Evolutionary conservation across 1,284 basidiomycete species (phyloP), one percentile per base, ranked within the genome.

Genomic region (Coniferiporia weirii): DNA sequence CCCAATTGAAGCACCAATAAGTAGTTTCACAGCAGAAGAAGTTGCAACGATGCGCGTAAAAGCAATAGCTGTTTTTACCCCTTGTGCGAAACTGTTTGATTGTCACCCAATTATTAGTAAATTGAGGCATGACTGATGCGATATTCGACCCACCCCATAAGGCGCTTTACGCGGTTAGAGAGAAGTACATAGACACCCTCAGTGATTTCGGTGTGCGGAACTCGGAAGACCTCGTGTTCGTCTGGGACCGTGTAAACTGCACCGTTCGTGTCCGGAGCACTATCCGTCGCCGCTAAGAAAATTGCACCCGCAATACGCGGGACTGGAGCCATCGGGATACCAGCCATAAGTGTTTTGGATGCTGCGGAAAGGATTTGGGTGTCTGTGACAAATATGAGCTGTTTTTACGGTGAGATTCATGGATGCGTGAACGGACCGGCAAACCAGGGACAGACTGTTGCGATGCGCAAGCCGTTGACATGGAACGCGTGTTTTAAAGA

Each of bases 381-480:
- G 52, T 82, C 80, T 79, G 15, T 59, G 43, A 47, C 38, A 40
- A 9, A 40, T 27, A 27, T 40, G 38, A 40, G 38, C 38, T 40
- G 38, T 3, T 15, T 9, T 40, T 13, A 55, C 36, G 45, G 20
- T 19, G 38, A 35, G 50, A 45, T 15, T 22, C 20, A 51, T 49
- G 47, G 50, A 35, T 40, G 19, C 38, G 8, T 40, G 49, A 32
- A 63, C 70, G 52, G 54, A 78, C 80, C 78, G 45, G 78, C 79
- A 61, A 80, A 82, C 67, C 75, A 83, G 0, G 82, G 82, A 59
- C 79, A 80, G 40, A 85, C 76, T 59, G 74, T 71, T 12, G 71
- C 74, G 27, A 82, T 69, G 15, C 81, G 75, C 61, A 84, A 77
- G 15, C 75, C 74, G 45, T 73, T 63, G 1, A 65, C 12, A 5